Conservation (phyloP, 169 alveolate genomes). For the Plasmodium fragile region DNA sequence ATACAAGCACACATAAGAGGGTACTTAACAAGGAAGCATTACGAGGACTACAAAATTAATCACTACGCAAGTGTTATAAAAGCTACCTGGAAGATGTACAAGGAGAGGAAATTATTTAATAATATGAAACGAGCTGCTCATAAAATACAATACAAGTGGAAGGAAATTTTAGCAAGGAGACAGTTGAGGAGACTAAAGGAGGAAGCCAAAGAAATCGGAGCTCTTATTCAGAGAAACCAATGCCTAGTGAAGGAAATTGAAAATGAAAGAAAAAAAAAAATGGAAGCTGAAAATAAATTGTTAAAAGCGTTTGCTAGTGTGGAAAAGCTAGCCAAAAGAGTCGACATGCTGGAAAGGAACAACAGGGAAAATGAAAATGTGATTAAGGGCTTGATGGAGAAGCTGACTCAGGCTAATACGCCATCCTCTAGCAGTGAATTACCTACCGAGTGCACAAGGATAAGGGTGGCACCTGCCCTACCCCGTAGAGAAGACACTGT, state of each 20-base stretch:
- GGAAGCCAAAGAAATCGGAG: conserved; percentile 86
- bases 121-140: conserved; percentile 77
- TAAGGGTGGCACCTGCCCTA: not conserved
- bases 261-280: conserved; percentile 82
- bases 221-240: conserved; percentile 80
- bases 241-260: conserved; percentile 80
- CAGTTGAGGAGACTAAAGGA: conserved; percentile 85
- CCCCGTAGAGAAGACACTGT: not conserved
- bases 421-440: not conserved
- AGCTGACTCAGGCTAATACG: not conserved
- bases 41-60: conserved; percentile 66
- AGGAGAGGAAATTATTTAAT: conserved; percentile 75
- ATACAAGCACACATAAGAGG: conserved; percentile 49
- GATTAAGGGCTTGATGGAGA: conserved; percentile 19
- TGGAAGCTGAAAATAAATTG: conserved; percentile 85
- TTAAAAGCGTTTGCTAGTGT: conserved; percentile 85
- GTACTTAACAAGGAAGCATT: not conserved
- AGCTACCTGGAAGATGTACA: conserved; percentile 82
- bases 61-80: conserved; percentile 85
- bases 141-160: conserved; percentile 86
- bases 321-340: conserved; percentile 69
- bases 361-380: conserved; percentile 56
- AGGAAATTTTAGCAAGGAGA: conserved; percentile 85
- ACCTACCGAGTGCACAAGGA: not conserved
- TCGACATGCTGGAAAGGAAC: conserved; percentile 79